Percentiles rank a stretch among this genome's conserved stretches.
These are phyloP conservation scores for Sphaerulina populicola DNA, from an alignment of 2,329 filamentous ascomycete genomes.

Conservation along the genomic window DNA sequence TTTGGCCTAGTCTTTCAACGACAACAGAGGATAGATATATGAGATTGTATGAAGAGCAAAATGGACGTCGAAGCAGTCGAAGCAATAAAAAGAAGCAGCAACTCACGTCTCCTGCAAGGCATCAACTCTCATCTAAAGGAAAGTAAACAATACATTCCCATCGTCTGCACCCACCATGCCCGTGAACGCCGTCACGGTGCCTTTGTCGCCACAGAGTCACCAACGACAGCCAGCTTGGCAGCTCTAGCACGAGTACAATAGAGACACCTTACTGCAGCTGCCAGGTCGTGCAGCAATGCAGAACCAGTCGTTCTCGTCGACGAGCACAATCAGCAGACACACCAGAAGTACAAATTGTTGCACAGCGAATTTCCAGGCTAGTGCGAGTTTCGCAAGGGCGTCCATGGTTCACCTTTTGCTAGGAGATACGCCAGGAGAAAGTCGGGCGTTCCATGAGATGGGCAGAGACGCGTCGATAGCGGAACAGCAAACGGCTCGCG, in stretches of 20 bases:
- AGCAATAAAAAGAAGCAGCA: constrained; percentile 1
- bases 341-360: constrained; percentile 5
- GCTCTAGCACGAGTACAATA: constrained; percentile 9
- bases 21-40: not conserved
- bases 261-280: constrained; percentile 11
- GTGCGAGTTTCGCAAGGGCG: constrained; percentile 13
- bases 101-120: constrained; percentile 10
- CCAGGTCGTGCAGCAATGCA: constrained; percentile 2
- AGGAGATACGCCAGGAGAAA: constrained; percentile 12
- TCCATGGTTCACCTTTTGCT: constrained; percentile 8
- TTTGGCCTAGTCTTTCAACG: not conserved
- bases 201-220: constrained; percentile 6
- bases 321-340: constrained; percentile 10
- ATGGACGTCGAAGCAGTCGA: not conserved
- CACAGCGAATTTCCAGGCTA: constrained; percentile 6
- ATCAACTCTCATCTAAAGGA: constrained; percentile 12
- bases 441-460: constrained; percentile 2
- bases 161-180: constrained; percentile 4
- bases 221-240: constrained; percentile 10
- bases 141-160: constrained; percentile 11
- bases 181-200: constrained; percentile 3
- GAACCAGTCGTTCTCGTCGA: constrained; percentile 5
- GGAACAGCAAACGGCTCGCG: constrained; percentile 5
- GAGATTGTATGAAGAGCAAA: not conserved
- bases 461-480: not conserved